These are phyloP conservation scores for Magnusiomyces paraingens DNA, from an alignment of 1,139 yeast genomes.

Conservation along the genomic window DNA sequence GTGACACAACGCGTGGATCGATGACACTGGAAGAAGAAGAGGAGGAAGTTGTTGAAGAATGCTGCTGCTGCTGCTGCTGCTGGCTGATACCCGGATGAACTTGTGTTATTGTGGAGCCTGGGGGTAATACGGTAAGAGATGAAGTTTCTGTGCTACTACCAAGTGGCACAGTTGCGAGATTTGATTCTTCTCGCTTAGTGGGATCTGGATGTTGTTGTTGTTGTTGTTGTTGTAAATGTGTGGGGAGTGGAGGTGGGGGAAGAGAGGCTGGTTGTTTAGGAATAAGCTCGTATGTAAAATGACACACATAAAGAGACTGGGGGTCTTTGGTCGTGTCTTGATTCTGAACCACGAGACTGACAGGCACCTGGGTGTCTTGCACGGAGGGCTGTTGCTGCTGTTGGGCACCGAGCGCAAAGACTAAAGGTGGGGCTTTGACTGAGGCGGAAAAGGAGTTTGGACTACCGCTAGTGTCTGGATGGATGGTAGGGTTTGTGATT, in stretches of 20 bases:
- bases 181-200: too few species aligned
- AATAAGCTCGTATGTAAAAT: not conserved
- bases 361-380: not conserved
- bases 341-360: not conserved
- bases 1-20: not conserved
- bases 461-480: conserved; percentile 6
- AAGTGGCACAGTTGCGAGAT: too few species aligned
- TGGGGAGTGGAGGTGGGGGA: not conserved
- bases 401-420: not conserved
- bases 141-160: too few species aligned
- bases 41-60: not conserved
- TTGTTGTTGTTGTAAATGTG: not conserved
- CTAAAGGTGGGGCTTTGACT: not conserved
- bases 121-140: too few species aligned
- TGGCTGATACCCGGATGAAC: too few species aligned
- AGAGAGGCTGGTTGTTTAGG: too few species aligned
- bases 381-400: not conserved
- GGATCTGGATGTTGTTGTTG: not conserved
- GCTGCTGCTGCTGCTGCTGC: conserved; percentile 8
- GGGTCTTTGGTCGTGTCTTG: not conserved
- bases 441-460: conserved; percentile 8
- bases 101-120: too few species aligned
- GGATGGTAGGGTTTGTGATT: conserved; percentile 10
- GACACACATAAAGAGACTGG: not conserved
- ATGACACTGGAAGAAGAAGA: not conserved